Conservation (phyloP, 257 asterid species). For the Hygrophila difformis region DNA sequence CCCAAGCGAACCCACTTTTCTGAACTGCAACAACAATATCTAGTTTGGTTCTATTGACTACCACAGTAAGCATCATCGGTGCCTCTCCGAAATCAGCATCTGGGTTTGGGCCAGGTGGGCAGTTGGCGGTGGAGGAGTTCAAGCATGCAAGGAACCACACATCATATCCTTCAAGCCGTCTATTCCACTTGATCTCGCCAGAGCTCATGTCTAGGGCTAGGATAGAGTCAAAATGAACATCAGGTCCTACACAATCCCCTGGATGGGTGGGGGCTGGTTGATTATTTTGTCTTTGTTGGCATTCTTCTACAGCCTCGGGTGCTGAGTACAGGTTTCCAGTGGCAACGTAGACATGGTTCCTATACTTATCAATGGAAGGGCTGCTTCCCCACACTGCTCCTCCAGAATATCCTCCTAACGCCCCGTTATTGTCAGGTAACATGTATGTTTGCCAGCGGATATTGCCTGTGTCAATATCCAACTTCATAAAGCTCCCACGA, state of each 20-base stretch:
- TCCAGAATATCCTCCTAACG: constrained; percentile 32
- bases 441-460: constrained; percentile 38
- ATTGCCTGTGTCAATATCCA: constrained; percentile 29
- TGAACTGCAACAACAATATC: too few species aligned
- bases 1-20: background rate
- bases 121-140: constrained; percentile 21
- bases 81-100: constrained; percentile 50
- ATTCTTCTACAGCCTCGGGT: constrained; percentile 20
- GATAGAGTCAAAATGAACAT: constrained; percentile 32
- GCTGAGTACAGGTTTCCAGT: constrained; percentile 44
- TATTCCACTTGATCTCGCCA: constrained; percentile 30
- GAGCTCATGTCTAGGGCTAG: constrained; percentile 30
- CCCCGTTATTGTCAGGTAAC: constrained; percentile 33
- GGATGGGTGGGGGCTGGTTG: constrained; percentile 16
- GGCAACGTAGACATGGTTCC: constrained; percentile 38
- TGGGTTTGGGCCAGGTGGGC: constrained; percentile 38
- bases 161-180: constrained; percentile 41
- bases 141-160: constrained; percentile 34
- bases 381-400: constrained; percentile 59
- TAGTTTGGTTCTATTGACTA: too few species aligned
- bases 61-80: constrained; percentile 34
- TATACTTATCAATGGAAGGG: constrained; percentile 30
- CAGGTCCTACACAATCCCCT: constrained; percentile 27
- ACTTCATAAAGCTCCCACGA: constrained; percentile 44
- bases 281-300: constrained; percentile 30